A percentile compares a stretch with the other conserved stretches of the same genome.
phyloP scores from a whole-genome alignment of 2,329 filamentous ascomycete species.

The Fusarium graminum region DNA sequence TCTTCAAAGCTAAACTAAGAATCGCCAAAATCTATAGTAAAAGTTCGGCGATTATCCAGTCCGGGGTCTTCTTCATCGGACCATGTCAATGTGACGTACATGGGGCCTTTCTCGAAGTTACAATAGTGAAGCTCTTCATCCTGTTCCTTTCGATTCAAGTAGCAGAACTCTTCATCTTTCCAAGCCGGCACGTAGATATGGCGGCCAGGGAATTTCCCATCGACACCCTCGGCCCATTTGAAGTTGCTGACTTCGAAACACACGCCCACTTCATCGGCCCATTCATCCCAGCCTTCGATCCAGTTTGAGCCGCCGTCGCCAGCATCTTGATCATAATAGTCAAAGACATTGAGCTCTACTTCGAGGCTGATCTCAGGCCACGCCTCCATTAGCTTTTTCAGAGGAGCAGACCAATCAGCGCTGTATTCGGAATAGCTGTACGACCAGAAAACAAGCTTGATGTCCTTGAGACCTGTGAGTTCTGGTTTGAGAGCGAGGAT shows the following conservation, averaged over 20 bases:
- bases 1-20: not conserved
- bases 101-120: not conserved
- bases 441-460: conserved; percentile 8
- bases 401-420: not conserved
- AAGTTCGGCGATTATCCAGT: too few relatives aligned
- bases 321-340: not conserved
- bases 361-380: not conserved
- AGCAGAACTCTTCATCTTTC: not conserved
- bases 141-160: not conserved
- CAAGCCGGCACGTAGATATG: not conserved
- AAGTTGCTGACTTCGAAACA: not conserved
- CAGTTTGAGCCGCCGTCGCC: not conserved
- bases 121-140: not conserved
- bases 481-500: not conserved
- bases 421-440: not conserved
- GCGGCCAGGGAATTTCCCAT: not conserved
- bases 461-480: not conserved
- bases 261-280: not conserved
- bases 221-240: not conserved
- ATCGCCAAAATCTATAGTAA: too few relatives aligned
- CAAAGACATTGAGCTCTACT: not conserved
- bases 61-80: too few relatives aligned
- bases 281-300: not conserved
- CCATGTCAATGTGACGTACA: not conserved
- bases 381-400: not conserved